A percentile compares a stretch with the other conserved stretches of the same genome.
Conservation (phyloP, 2,329 filamentous ascomycete species). For the Microdochium paspali region DNA sequence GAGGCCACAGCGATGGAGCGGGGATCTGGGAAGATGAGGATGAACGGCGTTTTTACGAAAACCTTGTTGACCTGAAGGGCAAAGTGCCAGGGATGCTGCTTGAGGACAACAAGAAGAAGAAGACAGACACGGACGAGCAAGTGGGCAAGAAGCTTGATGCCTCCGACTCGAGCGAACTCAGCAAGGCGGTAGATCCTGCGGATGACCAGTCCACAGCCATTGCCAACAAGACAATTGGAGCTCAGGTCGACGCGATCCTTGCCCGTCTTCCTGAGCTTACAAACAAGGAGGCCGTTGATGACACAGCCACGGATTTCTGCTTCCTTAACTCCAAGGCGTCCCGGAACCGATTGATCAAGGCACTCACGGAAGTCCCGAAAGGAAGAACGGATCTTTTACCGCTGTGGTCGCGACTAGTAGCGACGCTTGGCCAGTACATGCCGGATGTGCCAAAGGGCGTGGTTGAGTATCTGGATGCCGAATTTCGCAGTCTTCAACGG, state of each 20-base stretch:
- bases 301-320: slow-evolving; percentile 92
- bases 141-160: slow-evolving; percentile 65
- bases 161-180: slow-evolving; percentile 34
- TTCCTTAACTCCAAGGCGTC: slow-evolving; percentile 98
- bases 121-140: slow-evolving; percentile 69
- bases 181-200: slow-evolving; percentile 39
- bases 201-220: slow-evolving; percentile 92
- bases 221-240: slow-evolving; percentile 93
- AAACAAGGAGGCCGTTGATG: slow-evolving; percentile 84
- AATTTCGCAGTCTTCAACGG: slow-evolving; percentile 91
- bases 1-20: slow-evolving; percentile 79
- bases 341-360: slow-evolving; percentile 85
- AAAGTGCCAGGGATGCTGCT: slow-evolving; percentile 90
- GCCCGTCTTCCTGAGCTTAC: slow-evolving; percentile 84
- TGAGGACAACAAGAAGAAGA: slow-evolving; percentile 94
- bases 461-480: slow-evolving; percentile 86
- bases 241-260: slow-evolving; percentile 87
- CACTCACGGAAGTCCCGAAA: slow-evolving; percentile 88
- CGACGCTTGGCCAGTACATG: slow-evolving; percentile 89
- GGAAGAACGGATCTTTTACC: slow-evolving; percentile 86
- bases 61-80: slow-evolving; percentile 86
- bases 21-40: slow-evolving; percentile 99
- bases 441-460: slow-evolving; percentile 87
- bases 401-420: slow-evolving; percentile 83
- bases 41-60: slow-evolving; percentile 96